These are phyloP conservation scores for Fusarium secorum DNA, from an alignment of 2,329 filamentous ascomycete genomes.

Conservation along the genomic window DNA sequence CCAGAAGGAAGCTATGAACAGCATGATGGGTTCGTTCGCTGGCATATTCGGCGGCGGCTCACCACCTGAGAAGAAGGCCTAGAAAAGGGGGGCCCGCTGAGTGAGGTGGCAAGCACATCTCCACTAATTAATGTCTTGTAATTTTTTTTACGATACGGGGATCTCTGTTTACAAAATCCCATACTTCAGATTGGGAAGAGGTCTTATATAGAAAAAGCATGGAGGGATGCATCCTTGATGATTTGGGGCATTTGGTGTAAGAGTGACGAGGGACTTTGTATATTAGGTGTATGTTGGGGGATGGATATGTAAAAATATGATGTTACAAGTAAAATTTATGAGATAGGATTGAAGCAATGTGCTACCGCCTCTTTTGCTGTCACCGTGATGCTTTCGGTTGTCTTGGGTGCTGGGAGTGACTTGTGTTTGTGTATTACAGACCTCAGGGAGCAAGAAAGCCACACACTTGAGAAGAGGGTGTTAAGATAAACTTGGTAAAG, in stretches of 20 bases:
- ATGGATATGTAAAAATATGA: conserved; percentile 31
- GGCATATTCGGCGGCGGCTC: conserved; percentile 40
- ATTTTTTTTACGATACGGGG: conserved; percentile 28
- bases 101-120: conserved; percentile 37
- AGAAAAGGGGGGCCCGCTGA: not conserved
- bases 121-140: conserved; percentile 45
- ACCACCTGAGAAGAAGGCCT: conserved; percentile 39
- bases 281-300: conserved; percentile 28
- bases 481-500: not conserved
- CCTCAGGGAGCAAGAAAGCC: not conserved
- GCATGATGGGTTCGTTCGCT: conserved; percentile 81
- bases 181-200: conserved; percentile 27
- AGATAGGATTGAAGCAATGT: not conserved
- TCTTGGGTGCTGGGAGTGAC: not conserved
- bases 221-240: conserved; percentile 5
- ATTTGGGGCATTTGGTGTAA: conserved; percentile 25
- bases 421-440: not conserved
- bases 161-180: conserved; percentile 9
- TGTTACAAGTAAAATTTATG: conserved; percentile 7
- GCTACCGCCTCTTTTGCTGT: not conserved
- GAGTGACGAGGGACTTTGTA: conserved; percentile 27
- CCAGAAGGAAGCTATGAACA: conserved; percentile 89
- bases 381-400: too few species aligned
- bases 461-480: not conserved
- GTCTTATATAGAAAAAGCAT: conserved; percentile 34